Conservation (phyloP, 192 early-diverging fungal species). For the Diversispora epigaea region DNA sequence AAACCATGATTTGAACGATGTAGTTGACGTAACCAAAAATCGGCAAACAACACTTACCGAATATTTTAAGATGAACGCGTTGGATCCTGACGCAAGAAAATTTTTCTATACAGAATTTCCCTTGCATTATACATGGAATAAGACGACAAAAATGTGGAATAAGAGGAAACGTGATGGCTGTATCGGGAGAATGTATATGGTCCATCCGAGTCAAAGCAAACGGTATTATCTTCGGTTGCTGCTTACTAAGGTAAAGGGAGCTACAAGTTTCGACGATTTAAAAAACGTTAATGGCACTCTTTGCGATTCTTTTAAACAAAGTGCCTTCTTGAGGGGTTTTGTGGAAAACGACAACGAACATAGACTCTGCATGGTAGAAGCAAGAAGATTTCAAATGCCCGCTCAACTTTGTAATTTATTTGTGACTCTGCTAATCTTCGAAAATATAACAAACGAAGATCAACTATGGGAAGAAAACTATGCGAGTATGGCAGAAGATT, state of each 20-base stretch:
- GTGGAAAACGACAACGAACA: slow-evolving; percentile 33
- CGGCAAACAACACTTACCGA: not conserved
- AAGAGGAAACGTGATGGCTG: not conserved
- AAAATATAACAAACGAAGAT: not conserved
- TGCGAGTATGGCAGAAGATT: slow-evolving; percentile 10
- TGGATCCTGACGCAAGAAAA: not conserved
- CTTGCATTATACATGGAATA: slow-evolving; percentile 11
- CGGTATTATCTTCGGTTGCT: slow-evolving; percentile 36
- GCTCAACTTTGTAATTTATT: slow-evolving; percentile 30
- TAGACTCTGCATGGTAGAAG: slow-evolving; percentile 28
- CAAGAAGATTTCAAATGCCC: slow-evolving; percentile 3
- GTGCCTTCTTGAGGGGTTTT: slow-evolving; percentile 26
- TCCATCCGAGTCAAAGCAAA: slow-evolving; percentile 29
- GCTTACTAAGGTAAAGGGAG: slow-evolving; percentile 21
- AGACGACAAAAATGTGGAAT: slow-evolving; percentile 11
- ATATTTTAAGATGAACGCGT: not conserved
- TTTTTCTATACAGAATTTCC: slow-evolving; percentile 32
- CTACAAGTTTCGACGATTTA: slow-evolving; percentile 30
- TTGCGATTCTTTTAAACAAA: slow-evolving; percentile 29
- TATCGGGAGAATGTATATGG: slow-evolving; percentile 32
- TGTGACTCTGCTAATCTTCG: not conserved
- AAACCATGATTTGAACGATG: no score
- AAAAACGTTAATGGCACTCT: slow-evolving; percentile 8
- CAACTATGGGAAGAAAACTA: slow-evolving; percentile 2
- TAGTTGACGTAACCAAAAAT: no score